phyloP scores from a whole-genome alignment of 441 rosid species.

The Kokia cookei region DNA sequence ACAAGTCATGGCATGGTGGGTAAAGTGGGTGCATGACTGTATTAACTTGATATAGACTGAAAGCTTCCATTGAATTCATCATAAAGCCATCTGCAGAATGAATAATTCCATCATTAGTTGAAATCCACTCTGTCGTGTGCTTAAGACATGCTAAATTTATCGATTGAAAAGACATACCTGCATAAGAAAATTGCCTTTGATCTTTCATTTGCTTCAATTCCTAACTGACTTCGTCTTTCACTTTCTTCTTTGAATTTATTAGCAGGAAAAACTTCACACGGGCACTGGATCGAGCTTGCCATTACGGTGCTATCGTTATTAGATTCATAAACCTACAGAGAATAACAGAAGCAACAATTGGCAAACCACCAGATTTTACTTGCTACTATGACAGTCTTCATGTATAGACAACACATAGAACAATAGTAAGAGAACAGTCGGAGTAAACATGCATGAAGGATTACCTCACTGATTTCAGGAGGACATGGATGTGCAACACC shows the following conservation, averaged over 20 bases:
- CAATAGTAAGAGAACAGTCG: neutral
- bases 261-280: constrained; percentile 55
- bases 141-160: neutral
- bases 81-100: constrained; percentile 61
- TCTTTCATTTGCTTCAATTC: constrained; percentile 29
- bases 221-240: constrained; percentile 36
- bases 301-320: constrained; percentile 42
- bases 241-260: constrained; percentile 45
- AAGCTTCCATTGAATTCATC: constrained; percentile 55
- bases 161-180: constrained; percentile 41
- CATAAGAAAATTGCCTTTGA: constrained; percentile 40
- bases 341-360: constrained; percentile 10
- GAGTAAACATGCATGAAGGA: neutral
- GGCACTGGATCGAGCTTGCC: constrained; percentile 56
- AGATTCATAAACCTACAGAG: constrained; percentile 63
- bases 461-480: constrained; percentile 49
- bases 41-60: constrained; percentile 50
- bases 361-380: neutral
- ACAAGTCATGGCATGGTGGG: neutral
- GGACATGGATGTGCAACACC: constrained; percentile 54
- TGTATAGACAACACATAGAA: neutral
- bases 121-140: neutral
- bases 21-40: constrained; percentile 1
- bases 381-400: neutral
- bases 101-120: neutral